Percentiles rank a stretch among this genome's conserved stretches.
Conservation (phyloP, 768 basidiomycete genomes). For the Tubosaeta sp. region DNA sequence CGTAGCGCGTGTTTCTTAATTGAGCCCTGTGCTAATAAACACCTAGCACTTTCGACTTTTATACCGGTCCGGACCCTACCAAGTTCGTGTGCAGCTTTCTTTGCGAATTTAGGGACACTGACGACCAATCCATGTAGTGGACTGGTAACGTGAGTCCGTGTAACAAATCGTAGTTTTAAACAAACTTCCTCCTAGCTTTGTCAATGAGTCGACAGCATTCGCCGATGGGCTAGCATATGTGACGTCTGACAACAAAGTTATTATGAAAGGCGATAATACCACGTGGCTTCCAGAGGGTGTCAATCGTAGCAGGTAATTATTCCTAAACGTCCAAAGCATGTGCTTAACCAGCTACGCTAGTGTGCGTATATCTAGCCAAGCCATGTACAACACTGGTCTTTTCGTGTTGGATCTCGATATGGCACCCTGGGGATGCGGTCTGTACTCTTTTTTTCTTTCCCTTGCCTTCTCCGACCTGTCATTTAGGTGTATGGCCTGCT, state of each 20-base stretch:
- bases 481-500: conserved; percentile 74
- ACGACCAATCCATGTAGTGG: conserved; percentile 43
- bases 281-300: conserved; percentile 49
- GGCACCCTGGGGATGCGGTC: conserved; percentile 88
- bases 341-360: conserved; percentile 32
- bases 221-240: conserved; percentile 52
- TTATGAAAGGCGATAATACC: conserved; percentile 77
- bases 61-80: conserved; percentile 59
- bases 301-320: conserved; percentile 54
- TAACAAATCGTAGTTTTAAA: not conserved
- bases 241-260: conserved; percentile 51
- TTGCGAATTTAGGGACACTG: conserved; percentile 11
- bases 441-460: not conserved
- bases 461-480: conserved; percentile 1
- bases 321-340: not conserved
- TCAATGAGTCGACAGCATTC: conserved; percentile 52
- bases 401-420: conserved; percentile 80
- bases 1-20: conserved; percentile 16
- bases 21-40: conserved; percentile 3
- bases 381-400: conserved; percentile 68
- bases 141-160: conserved; percentile 56
- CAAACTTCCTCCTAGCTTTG: conserved; percentile 46
- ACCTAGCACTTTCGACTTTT: conserved; percentile 57
- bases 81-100: conserved; percentile 33
- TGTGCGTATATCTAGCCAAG: conserved; percentile 69